Conservation (phyloP, 306 rosid species). For the barrel medic (Medicago truncatula) region DNA sequence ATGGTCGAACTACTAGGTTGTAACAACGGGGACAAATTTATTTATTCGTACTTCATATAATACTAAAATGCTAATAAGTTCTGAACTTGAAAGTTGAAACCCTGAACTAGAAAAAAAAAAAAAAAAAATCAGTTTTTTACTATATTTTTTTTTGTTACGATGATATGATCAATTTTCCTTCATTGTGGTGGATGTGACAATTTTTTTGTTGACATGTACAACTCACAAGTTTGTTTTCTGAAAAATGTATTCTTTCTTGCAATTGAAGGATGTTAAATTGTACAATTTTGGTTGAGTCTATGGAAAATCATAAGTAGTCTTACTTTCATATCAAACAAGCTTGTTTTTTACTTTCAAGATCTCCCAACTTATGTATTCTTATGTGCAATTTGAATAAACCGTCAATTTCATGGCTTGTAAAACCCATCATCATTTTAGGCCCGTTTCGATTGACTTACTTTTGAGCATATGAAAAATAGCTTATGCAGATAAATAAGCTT, state of each 20-base stretch:
- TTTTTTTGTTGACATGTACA: too few species aligned
- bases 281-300: constrained; percentile 13
- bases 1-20: too few species aligned
- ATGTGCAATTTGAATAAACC: not conserved
- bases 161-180: constrained; percentile 10
- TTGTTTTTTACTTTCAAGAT: constrained; percentile 14
- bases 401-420: constrained; percentile 2
- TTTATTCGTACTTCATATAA: too few species aligned
- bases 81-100: not conserved
- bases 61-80: too few species aligned
- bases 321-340: constrained; percentile 36
- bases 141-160: not conserved
- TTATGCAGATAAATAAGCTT: too few species aligned
- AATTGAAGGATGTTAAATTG: not conserved
- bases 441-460: too few species aligned
- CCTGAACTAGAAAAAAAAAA: too few species aligned
- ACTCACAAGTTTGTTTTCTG: not conserved
- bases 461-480: too few species aligned
- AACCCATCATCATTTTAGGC: not conserved
- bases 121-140: not conserved
- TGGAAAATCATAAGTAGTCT: constrained; percentile 22
- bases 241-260: not conserved
- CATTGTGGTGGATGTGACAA: not conserved
- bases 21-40: too few species aligned
- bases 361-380: constrained; percentile 20